A percentile compares a stretch with the other conserved stretches of the same genome.
phyloP scores from a whole-genome alignment of 176 grass and related monocot species.

The barley (Hordeum vulgare) region DNA sequence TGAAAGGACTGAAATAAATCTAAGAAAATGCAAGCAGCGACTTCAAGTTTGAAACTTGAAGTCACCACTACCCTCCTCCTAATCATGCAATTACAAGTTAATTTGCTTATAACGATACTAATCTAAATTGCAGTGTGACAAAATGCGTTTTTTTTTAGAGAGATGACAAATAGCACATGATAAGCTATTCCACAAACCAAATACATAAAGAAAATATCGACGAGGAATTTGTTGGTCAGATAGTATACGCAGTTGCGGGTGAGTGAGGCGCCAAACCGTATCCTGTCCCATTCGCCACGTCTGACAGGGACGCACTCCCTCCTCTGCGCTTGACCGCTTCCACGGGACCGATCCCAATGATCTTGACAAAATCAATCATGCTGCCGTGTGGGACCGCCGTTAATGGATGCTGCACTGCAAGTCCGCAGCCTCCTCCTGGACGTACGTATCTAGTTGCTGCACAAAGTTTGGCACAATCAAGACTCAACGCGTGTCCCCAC shows the following conservation, averaged over 20 bases:
- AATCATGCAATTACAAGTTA: too few species aligned
- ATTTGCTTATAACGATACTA: too few species aligned
- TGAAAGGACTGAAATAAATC: too few species aligned
- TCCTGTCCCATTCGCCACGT: conserved; percentile 26
- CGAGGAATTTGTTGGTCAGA: too few species aligned
- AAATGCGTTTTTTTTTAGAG: too few species aligned
- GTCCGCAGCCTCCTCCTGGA: background rate
- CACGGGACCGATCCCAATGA: background rate
- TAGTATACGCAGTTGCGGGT: background rate
- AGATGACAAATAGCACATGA: too few species aligned
- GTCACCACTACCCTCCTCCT: too few species aligned
- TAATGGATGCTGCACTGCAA: background rate
- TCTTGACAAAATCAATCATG: conserved; percentile 8
- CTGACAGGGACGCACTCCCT: conserved; percentile 4
- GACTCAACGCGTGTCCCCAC: conserved; percentile 9
- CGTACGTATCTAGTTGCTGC: background rate
- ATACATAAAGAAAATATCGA: too few species aligned
- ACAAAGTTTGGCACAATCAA: background rate
- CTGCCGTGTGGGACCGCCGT: conserved; percentile 19
- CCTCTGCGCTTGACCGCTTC: conserved; percentile 20
- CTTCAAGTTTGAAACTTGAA: too few species aligned
- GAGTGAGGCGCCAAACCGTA: background rate
- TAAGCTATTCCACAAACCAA: too few species aligned
- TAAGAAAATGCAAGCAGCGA: too few species aligned
- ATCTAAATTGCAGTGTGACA: too few species aligned